Percentiles rank a stretch among this genome's conserved stretches.
Conservation (phyloP, 805 yeast species). For the Kluyveromyces lactis region DNA sequence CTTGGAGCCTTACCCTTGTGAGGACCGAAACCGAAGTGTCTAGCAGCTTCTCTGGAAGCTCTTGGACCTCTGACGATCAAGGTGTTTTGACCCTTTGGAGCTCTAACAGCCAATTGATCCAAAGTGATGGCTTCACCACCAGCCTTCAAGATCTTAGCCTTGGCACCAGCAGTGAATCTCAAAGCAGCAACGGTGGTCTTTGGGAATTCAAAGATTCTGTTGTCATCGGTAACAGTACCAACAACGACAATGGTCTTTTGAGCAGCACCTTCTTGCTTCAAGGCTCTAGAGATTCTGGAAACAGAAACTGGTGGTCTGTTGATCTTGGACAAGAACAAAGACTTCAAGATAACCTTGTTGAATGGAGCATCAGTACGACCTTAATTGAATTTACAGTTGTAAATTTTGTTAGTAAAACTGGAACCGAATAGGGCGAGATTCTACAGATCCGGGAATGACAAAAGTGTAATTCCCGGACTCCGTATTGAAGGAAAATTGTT, state of each 20-base stretch:
- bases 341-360: conserved; percentile 93
- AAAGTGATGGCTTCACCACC: conserved; percentile 99
- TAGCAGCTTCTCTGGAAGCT: conserved; percentile 97
- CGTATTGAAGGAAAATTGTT: conserved; percentile 6
- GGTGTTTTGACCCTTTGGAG: conserved; percentile 99
- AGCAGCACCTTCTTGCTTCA: conserved; percentile 75
- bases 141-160: conserved; percentile 92
- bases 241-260: conserved; percentile 94
- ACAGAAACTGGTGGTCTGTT: conserved; percentile 99
- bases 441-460: conserved; percentile 10
- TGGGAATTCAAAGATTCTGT: conserved; percentile 90
- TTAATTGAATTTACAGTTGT: conserved; percentile 15
- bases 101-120: conserved; percentile 97
- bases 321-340: conserved; percentile 94
- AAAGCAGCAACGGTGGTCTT: conserved; percentile 98
- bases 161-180: conserved; percentile 98
- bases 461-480: conserved; percentile 9
- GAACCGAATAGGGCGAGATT: conserved; percentile 5
- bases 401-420: conserved; percentile 30
- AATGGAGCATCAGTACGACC: conserved; percentile 99
- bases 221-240: conserved; percentile 98
- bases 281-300: conserved; percentile 80
- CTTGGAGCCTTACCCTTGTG: conserved; percentile 99
- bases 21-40: conserved; percentile 99
- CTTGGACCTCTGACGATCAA: conserved; percentile 98